These are phyloP conservation scores for Fusarium mexicanum DNA, from an alignment of 2,329 filamentous ascomycete genomes.

Conservation along the genomic window DNA sequence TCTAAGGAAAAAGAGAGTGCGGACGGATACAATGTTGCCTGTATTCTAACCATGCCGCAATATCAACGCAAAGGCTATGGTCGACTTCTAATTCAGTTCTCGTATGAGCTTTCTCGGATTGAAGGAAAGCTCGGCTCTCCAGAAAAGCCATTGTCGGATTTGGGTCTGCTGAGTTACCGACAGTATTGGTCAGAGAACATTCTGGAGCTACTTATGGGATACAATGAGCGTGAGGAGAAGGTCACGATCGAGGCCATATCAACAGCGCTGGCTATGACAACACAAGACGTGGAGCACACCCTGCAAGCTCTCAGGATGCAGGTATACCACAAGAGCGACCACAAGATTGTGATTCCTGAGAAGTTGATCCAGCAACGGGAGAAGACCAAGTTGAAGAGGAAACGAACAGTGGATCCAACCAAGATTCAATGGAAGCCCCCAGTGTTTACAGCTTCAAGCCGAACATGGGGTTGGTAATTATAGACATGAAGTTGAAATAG, in stretches of 20 bases:
- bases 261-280: constrained; percentile 88
- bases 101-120: constrained; percentile 94
- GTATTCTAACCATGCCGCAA: constrained; percentile 95
- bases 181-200: constrained; percentile 99
- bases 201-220: constrained; percentile 82
- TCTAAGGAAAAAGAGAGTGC: constrained; percentile 98
- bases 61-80: constrained; percentile 97
- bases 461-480: constrained; percentile 92
- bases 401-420: constrained; percentile 78
- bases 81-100: constrained; percentile 93
- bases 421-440: constrained; percentile 95
- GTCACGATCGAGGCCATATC: constrained; percentile 90
- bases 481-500: neutral
- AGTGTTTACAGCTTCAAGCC: constrained; percentile 86
- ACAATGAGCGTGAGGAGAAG: constrained; percentile 72
- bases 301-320: constrained; percentile 95
- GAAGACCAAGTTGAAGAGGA: constrained; percentile 82
- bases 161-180: constrained; percentile 91
- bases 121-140: constrained; percentile 95
- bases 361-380: constrained; percentile 81
- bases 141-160: constrained; percentile 94
- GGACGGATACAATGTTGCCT: constrained; percentile 97
- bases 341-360: constrained; percentile 93
- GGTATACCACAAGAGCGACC: constrained; percentile 93
- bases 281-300: constrained; percentile 94